These are phyloP conservation scores for Linaria vulgaris DNA, from an alignment of 257 asterid species.

Conservation along the genomic window DNA sequence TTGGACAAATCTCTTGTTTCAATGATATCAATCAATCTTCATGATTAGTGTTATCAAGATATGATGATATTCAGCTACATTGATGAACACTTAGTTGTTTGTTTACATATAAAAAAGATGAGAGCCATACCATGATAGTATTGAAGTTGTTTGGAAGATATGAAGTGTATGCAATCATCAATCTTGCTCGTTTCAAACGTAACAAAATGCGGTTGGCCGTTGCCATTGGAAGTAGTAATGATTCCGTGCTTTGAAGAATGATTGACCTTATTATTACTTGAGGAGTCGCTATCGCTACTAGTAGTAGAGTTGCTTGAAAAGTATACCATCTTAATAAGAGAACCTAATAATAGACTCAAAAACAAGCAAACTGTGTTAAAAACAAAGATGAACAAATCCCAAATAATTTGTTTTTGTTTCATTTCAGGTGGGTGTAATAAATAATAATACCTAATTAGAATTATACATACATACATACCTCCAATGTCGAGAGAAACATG, in stretches of 20 bases:
- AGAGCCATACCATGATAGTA: conserved; percentile 37
- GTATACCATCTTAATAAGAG: conserved; percentile 49
- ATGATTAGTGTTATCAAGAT: too few species aligned
- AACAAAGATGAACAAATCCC: too few species aligned
- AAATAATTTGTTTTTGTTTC: too few species aligned
- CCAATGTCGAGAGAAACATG: conserved; percentile 83
- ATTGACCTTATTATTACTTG: conserved; percentile 28
- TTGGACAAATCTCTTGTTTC: too few species aligned
- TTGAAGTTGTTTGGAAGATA: conserved; percentile 41
- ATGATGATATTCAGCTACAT: too few species aligned
- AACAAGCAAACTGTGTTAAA: too few species aligned
- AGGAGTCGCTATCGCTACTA: conserved; percentile 24
- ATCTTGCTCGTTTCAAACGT: conserved; percentile 50
- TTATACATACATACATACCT: conserved; percentile 40
- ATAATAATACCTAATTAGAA: background rate
- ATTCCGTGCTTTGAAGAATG: background rate
- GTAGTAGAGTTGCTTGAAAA: conserved; percentile 44
- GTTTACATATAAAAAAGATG: too few species aligned
- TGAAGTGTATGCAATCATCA: conserved; percentile 40
- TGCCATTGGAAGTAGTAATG: conserved; percentile 30
- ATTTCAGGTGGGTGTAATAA: too few species aligned
- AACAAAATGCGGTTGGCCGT: conserved; percentile 41
- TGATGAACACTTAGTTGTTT: too few species aligned
- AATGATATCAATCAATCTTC: too few species aligned
- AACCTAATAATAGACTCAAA: too few species aligned